Conservation (phyloP, 768 basidiomycete species). For the Gelatoporia subvermispora region DNA sequence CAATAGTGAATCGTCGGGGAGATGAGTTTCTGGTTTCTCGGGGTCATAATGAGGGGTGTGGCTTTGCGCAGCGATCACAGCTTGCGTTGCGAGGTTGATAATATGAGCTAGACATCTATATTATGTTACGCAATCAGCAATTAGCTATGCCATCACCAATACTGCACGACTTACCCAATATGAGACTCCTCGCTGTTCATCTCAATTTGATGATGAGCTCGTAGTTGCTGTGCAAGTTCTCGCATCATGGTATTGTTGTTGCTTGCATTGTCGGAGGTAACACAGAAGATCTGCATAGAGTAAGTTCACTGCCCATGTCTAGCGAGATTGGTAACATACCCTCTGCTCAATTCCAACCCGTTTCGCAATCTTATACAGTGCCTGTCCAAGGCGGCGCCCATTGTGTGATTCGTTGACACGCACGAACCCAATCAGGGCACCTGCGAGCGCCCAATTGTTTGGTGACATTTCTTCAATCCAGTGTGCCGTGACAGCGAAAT, state of each 20-base stretch:
- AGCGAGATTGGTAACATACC: slow-evolving; percentile 1
- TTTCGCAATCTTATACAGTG: slow-evolving; percentile 24
- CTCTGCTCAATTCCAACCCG: slow-evolving; percentile 29
- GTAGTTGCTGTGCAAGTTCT: slow-evolving; percentile 16
- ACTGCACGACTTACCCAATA: slow-evolving; percentile 12
- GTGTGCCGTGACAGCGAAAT: no score
- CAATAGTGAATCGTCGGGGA: background rate
- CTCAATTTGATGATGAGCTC: background rate
- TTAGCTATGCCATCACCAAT: no score
- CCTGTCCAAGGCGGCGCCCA: slow-evolving; percentile 27
- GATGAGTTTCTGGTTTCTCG: slow-evolving; percentile 9
- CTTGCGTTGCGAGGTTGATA: no score
- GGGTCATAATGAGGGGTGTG: slow-evolving; percentile 24
- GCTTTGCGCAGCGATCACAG: no score
- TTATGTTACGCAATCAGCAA: no score
- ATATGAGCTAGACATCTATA: no score
- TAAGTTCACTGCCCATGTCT: no score
- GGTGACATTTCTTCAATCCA: slow-evolving; percentile 31
- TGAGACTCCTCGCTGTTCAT: slow-evolving; percentile 6
- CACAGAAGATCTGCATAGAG: slow-evolving; percentile 25
- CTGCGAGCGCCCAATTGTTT: slow-evolving; percentile 23
- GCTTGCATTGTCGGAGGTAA: slow-evolving; percentile 34
- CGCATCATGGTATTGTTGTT: slow-evolving; percentile 34
- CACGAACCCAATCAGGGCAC: slow-evolving; percentile 31
- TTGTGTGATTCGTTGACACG: slow-evolving; percentile 32